These are phyloP conservation scores for Leishmania lainsoni DNA, from an alignment of 208 protist species.

Conservation along the genomic window DNA sequence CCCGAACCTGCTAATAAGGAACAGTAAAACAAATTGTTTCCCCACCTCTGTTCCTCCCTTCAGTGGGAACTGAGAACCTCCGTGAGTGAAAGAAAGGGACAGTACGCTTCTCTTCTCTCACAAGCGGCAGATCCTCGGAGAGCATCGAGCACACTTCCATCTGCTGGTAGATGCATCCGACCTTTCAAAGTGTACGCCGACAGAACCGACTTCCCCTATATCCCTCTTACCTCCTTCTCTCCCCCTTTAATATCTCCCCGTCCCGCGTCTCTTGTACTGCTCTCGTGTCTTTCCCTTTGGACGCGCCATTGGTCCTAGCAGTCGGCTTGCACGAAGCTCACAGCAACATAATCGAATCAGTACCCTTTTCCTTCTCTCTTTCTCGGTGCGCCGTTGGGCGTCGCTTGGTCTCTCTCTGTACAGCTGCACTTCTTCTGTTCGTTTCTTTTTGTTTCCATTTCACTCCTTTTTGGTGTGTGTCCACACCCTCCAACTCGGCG, in stretches of 20 bases:
- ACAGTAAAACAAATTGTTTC: neutral
- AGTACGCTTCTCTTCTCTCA: slow-evolving; percentile 1
- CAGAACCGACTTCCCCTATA: neutral
- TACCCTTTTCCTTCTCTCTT: slow-evolving; percentile 12
- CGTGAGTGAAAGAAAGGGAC: no score
- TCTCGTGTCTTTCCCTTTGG: neutral
- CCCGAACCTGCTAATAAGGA: neutral
- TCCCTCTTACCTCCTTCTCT: neutral
- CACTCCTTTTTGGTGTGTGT: neutral
- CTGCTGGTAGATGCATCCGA: neutral
- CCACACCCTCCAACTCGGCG: neutral
- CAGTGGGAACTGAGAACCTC: neutral
- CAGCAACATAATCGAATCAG: slow-evolving; percentile 28
- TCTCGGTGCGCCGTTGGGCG: slow-evolving; percentile 4
- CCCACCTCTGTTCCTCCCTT: no score
- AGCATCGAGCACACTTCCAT: neutral
- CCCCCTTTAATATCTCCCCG: neutral
- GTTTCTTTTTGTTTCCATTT: slow-evolving; percentile 3
- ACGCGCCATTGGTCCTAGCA: neutral
- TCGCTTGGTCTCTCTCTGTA: neutral
- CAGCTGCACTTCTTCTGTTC: slow-evolving; percentile 1
- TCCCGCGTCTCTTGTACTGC: neutral
- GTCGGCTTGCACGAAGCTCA: neutral
- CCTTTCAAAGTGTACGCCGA: neutral
- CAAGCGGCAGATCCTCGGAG: neutral